Base-by-base conservation (phyloP, 2,329 filamentous ascomycete species). In the Aspergillus proliferans region DNA sequence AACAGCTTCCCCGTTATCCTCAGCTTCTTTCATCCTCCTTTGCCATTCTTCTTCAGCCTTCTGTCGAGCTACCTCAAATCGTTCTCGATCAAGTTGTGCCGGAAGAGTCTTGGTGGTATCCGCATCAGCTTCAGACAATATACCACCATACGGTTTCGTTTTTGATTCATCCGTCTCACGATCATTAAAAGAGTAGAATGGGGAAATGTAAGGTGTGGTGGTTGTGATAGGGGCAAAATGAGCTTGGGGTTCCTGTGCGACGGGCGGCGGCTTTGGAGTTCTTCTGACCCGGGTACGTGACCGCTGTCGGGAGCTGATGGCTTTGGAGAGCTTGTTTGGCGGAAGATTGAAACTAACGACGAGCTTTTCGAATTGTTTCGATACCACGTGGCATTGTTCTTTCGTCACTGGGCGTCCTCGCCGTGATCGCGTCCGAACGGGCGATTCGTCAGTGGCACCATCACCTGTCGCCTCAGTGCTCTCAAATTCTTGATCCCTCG, bases 1-100 rank as follows among this genome's bases (percentile, higher is more conserved):
- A 12, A 82, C 80, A 14, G 78, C 75, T 41, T 83, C 82, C n/a
- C 76, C 72, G 52, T 82, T 83, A 24, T 81, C 80, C 57, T 91
- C 84, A 62, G 76, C 60, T 72, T 76, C 55, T 75, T 83, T 68
- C 19, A 80, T 74, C 58, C 84, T 82, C 57, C 82, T 80, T 62
- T 89, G 86, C 87, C 92, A 95, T 61, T 92, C 88, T 52, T 94
- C 88, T 67, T 97, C 93, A 1, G 92, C 92, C 60, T 87, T 89
- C 60, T 91, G 85, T 52, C 93, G 88, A 15, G 93, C 91, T 57
- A 89, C 83, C 58, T 96, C 90, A 59, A 98, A 98, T 8, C 85
- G 84, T 53, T 87, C 84, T 43, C 92, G 84, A 65, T 98, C 93
- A 46, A 84, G 81, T 41, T 85, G 79, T 30, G 83, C 80, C 0